A percentile compares a stretch with the other conserved stretches of the same genome.
These are phyloP conservation scores for Gaertneriomyces semiglobifer DNA, from an alignment of 192 early-diverging fungal species.

Conservation along the genomic window DNA sequence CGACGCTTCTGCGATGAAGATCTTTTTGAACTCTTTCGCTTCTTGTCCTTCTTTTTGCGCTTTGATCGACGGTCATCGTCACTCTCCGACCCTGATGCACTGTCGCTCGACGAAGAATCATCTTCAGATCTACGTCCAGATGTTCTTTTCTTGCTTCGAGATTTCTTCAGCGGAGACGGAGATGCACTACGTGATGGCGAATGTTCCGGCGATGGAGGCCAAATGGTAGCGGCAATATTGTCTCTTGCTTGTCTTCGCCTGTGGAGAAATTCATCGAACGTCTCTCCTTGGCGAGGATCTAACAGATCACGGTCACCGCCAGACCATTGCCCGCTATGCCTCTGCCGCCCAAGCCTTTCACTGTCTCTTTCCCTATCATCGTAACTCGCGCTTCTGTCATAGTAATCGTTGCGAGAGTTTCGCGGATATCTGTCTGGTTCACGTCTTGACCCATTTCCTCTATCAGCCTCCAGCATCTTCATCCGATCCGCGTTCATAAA, in stretches of 20 bases:
- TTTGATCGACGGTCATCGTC: conserved; percentile 18
- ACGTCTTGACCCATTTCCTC: not conserved
- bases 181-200: conserved; percentile 7
- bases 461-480: not conserved
- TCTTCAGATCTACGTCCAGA: conserved; percentile 9
- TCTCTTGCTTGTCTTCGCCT: conserved; percentile 39
- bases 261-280: conserved; percentile 20
- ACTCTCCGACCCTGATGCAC: conserved; percentile 5
- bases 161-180: conserved; percentile 7
- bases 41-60: conserved; percentile 3
- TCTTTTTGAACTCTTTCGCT: not conserved
- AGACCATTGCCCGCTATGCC: not conserved
- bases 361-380: not conserved
- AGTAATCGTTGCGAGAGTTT: not conserved
- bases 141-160: not conserved
- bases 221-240: conserved; percentile 33
- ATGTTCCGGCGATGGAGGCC: conserved; percentile 46
- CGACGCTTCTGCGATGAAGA: not conserved
- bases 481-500: conserved; percentile 1
- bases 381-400: not conserved
- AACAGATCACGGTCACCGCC: not conserved
- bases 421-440: not conserved
- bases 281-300: conserved; percentile 17
- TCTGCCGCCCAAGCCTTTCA: not conserved
- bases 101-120: not conserved